Evolutionary conservation across 164 flowering plant genomes (phyloP).

Genomic region (Dillenia turbinata): DNA sequence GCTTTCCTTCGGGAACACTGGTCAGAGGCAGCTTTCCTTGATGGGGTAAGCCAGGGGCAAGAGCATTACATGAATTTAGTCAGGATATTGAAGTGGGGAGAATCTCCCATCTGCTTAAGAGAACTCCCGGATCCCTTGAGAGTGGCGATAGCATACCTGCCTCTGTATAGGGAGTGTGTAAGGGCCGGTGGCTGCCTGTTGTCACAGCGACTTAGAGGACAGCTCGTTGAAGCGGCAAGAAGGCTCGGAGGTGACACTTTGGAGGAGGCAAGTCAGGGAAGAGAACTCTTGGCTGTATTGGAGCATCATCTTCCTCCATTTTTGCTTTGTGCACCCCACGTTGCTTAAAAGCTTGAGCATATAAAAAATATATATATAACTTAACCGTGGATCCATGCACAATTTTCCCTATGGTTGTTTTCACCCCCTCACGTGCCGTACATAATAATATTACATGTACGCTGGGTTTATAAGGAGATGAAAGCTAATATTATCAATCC

Average conservation of each 20-base stretch:
- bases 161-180: conserved; percentile 75
- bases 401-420: too few relatives aligned
- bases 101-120: conserved; percentile 54
- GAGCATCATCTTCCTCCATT: conserved; percentile 84
- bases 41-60: conserved; percentile 55
- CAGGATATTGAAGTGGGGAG: conserved; percentile 56
- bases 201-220: conserved; percentile 75
- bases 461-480: too few relatives aligned
- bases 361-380: too few relatives aligned
- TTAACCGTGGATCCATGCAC: too few relatives aligned
- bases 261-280: conserved; percentile 44
- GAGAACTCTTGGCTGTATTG: conserved; percentile 62
- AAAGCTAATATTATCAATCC: too few relatives aligned
- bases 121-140: conserved; percentile 70
- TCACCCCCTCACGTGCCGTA: too few relatives aligned
- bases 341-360: conserved; percentile 8
- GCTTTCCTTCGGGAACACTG: conserved; percentile 69
- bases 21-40: conserved; percentile 75
- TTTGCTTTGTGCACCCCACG: conserved; percentile 32
- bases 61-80: conserved; percentile 62
- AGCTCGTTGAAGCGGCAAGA: conserved; percentile 75
- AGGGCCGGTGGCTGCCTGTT: conserved; percentile 52
- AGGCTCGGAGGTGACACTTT: conserved; percentile 45
- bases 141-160: conserved; percentile 71
- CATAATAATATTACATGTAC: too few relatives aligned